These are phyloP conservation scores for Solanum rostratum DNA, from an alignment of 257 asterid species.

Conservation along the genomic window DNA sequence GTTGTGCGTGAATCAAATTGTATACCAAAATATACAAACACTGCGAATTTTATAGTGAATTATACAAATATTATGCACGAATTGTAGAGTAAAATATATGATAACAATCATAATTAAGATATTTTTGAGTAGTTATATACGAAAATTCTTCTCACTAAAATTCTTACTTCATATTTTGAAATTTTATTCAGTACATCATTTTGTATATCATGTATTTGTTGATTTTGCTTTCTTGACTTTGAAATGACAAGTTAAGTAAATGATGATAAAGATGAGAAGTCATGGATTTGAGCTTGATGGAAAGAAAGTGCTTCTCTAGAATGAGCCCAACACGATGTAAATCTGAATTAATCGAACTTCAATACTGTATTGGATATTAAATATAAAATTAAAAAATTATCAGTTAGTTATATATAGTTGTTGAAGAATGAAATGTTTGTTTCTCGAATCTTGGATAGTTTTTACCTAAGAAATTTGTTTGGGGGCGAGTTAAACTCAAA, in stretches of 20 bases:
- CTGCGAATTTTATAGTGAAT: too few species aligned
- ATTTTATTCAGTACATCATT: neutral
- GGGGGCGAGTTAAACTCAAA: neutral
- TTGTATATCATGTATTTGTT: neutral
- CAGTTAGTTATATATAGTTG: too few species aligned
- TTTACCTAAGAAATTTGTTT: rapidly evolving
- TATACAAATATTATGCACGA: too few species aligned
- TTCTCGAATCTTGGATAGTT: neutral
- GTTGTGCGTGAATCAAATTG: too few species aligned
- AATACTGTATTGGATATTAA: too few species aligned
- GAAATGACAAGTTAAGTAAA: neutral
- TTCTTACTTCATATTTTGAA: neutral
- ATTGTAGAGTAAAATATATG: too few species aligned
- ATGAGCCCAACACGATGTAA: rapidly evolving
- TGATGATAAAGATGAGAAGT: neutral
- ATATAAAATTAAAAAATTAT: too few species aligned
- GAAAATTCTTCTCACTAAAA: neutral
- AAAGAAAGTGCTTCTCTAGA: neutral
- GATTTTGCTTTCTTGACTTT: neutral
- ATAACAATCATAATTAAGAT: too few species aligned
- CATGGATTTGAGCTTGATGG: too few species aligned
- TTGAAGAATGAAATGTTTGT: neutral
- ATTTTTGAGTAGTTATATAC: too few species aligned
- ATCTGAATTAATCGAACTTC: too few species aligned
- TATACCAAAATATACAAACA: too few species aligned